Evolutionary conservation across 2,329 filamentous ascomycete genomes (phyloP).

Genomic region (Orbilia quercus): DNA sequence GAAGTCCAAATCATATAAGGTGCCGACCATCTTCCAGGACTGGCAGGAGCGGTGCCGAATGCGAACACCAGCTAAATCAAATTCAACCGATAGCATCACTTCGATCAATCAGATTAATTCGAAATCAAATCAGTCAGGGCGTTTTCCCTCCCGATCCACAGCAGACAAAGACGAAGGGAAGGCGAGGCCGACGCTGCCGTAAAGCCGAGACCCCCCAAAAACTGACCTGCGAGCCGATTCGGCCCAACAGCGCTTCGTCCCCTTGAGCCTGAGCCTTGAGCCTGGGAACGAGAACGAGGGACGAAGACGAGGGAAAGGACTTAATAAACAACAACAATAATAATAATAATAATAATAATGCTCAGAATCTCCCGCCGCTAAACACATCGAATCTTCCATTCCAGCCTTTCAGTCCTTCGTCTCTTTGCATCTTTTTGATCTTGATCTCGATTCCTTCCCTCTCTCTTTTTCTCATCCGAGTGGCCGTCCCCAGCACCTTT

Average conservation of each 20-base stretch:
- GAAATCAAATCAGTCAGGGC: slow-evolving; percentile 1
- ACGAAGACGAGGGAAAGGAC: not conserved
- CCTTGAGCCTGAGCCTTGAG: slow-evolving; percentile 3
- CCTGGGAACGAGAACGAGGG: not conserved
- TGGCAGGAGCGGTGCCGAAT: slow-evolving; percentile 18
- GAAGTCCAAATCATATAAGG: slow-evolving; percentile 3
- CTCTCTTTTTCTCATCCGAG: slow-evolving; percentile 13
- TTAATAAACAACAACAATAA: not conserved
- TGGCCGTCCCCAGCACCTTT: slow-evolving; percentile 13
- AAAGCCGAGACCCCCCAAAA: slow-evolving; percentile 56
- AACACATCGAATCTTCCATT: slow-evolving; percentile 28
- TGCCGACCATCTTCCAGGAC: slow-evolving; percentile 29
- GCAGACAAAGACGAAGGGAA: slow-evolving; percentile 14
- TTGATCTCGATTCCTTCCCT: not conserved
- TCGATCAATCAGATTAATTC: not conserved
- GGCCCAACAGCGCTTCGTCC: slow-evolving; percentile 49
- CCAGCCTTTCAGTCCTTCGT: too few relatives aligned
- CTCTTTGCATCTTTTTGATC: not conserved
- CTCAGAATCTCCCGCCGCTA: slow-evolving; percentile 46
- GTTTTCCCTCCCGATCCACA: not conserved
- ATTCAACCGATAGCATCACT: not conserved
- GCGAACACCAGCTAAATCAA: too few relatives aligned
- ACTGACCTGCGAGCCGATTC: slow-evolving; percentile 53
- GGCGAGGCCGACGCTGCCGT: slow-evolving; percentile 55
- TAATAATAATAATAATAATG: slow-evolving; percentile 29